These are phyloP conservation scores for Linum trigynum DNA, from an alignment of 345 rosid genomes.

Conservation along the genomic window DNA sequence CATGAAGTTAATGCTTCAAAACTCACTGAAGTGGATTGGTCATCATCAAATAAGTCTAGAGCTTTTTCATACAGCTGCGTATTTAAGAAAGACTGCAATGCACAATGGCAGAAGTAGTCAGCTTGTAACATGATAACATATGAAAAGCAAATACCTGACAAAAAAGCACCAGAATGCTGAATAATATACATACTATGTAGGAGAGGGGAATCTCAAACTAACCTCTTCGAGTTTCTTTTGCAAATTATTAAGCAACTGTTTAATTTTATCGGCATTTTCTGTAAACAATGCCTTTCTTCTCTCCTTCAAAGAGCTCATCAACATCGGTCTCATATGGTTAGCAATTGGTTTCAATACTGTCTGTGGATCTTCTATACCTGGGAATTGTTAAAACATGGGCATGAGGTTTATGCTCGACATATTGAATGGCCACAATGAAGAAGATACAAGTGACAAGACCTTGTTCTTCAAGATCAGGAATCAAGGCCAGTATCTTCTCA, in stretches of 20 bases:
- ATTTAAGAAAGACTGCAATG: constrained; percentile 62
- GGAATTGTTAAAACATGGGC: constrained; percentile 18
- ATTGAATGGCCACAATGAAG: constrained; percentile 4
- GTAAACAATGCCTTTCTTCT: constrained; percentile 74
- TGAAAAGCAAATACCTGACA: constrained; percentile 3
- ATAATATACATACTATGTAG: constrained; percentile 1
- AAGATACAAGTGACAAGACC: constrained; percentile 30
- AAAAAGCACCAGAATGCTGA: constrained; percentile 6
- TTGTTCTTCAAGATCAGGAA: constrained; percentile 84
- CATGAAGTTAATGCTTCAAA: background rate
- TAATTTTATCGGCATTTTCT: constrained; percentile 80
- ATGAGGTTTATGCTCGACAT: constrained; percentile 3
- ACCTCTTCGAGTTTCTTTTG: constrained; percentile 97
- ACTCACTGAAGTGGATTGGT: constrained; percentile 79
- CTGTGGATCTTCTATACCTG: constrained; percentile 57
- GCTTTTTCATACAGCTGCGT: constrained; percentile 93
- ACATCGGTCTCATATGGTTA: constrained; percentile 72
- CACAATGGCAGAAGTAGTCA: constrained; percentile 17
- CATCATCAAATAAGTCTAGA: constrained; percentile 81
- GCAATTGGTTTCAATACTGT: constrained; percentile 52
- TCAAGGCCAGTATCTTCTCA: constrained; percentile 42
- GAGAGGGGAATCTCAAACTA: constrained; percentile 17
- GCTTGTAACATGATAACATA: background rate
- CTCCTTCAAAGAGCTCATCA: constrained; percentile 61
- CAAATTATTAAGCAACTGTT: constrained; percentile 59